Conservation (phyloP, 768 basidiomycete species). For the Lentinula boryana region DNA sequence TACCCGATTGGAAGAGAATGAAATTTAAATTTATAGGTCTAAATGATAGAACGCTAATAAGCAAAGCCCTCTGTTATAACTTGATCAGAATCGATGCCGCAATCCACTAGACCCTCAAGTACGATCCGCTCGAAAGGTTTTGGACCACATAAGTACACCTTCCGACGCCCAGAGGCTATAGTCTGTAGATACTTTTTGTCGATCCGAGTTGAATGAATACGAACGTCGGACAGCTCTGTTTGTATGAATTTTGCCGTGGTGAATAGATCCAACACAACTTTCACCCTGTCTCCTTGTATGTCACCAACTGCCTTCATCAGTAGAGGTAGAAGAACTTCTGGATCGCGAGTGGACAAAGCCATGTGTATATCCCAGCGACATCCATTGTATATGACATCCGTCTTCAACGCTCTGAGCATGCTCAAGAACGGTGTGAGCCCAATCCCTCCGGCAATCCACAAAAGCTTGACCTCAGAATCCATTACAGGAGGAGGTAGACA, state of each 20-base stretch:
- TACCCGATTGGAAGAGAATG: too few relatives aligned
- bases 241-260: neutral
- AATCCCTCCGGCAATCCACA: slow-evolving; percentile 64
- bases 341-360: slow-evolving; percentile 47
- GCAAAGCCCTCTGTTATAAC: slow-evolving; percentile 37
- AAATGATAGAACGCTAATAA: slow-evolving; percentile 24
- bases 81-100: slow-evolving; percentile 25
- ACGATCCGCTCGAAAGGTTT: slow-evolving; percentile 35
- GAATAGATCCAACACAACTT: neutral
- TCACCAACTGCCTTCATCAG: slow-evolving; percentile 20
- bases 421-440: slow-evolving; percentile 61
- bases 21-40: neutral
- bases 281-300: slow-evolving; percentile 6
- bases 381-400: neutral
- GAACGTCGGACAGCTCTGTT: slow-evolving; percentile 6
- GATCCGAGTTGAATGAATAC: slow-evolving; percentile 18
- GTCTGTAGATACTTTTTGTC: slow-evolving; percentile 11
- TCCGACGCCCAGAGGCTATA: slow-evolving; percentile 13
- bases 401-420: slow-evolving; percentile 30
- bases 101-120: slow-evolving; percentile 23
- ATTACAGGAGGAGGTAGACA: slow-evolving; percentile 19
- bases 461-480: slow-evolving; percentile 18
- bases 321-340: slow-evolving; percentile 41
- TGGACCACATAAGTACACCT: slow-evolving; percentile 48
- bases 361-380: slow-evolving; percentile 35